Conservation (phyloP, 345 rosid species). For the Cardamine occulta region DNA sequence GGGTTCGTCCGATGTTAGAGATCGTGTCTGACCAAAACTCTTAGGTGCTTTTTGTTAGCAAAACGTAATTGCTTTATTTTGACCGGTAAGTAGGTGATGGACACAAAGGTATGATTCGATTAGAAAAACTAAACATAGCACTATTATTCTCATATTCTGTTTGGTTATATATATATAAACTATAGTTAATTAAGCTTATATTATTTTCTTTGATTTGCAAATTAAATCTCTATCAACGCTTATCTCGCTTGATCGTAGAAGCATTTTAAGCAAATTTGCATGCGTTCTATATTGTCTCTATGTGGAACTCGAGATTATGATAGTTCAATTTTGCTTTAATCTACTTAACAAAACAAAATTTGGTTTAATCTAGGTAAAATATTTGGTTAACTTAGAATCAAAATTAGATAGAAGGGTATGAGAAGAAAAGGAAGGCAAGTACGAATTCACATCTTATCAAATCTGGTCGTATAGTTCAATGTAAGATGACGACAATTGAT, state of each 20-base stretch:
- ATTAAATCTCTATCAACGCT: not conserved
- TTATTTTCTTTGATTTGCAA: not conserved
- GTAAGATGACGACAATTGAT: slow-evolving; percentile 36
- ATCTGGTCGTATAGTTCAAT: slow-evolving; percentile 31
- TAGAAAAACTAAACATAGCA: slow-evolving; percentile 40
- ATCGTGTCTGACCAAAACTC: slow-evolving; percentile 43
- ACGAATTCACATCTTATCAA: slow-evolving; percentile 26
- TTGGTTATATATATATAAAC: slow-evolving; percentile 32
- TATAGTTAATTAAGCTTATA: not conserved
- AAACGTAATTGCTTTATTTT: slow-evolving; percentile 39
- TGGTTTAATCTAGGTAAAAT: not conserved
- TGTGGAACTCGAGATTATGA: not conserved
- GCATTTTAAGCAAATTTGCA: slow-evolving; percentile 8
- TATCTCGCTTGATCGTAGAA: slow-evolving; percentile 1
- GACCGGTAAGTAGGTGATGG: slow-evolving; percentile 39
- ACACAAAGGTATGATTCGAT: slow-evolving; percentile 41
- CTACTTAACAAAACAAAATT: not conserved
- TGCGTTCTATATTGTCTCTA: not conserved
- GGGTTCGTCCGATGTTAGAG: slow-evolving; percentile 47
- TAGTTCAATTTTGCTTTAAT: not conserved
- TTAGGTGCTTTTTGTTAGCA: slow-evolving; percentile 40
- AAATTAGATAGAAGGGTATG: slow-evolving; percentile 12
- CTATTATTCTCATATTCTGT: slow-evolving; percentile 24
- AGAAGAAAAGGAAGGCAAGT: slow-evolving; percentile 25
- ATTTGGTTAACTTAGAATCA: not conserved